Base-by-base conservation (phyloP, 2,329 filamentous ascomycete genomes). In the Colletotrichum sp. region DNA sequence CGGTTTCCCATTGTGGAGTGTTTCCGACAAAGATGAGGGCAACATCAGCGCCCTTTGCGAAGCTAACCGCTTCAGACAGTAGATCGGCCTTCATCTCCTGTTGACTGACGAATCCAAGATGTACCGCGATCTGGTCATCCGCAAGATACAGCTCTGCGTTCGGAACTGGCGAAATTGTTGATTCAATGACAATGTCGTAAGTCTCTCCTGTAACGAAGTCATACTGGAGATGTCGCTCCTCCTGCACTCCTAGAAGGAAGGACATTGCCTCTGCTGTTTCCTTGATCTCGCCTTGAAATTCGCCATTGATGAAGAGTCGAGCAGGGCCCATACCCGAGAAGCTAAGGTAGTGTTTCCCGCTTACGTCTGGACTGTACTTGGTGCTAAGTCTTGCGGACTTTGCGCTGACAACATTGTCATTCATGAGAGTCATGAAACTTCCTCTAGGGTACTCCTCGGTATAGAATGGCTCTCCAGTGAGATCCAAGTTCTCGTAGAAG, bases 1-100 rank as follows among this genome's bases (percentile, higher is more conserved):
- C 92, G 3, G 89, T 90, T 80, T 94, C 92, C 91, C 91, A 93
- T 77, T 93, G 91, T 38, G 86, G 87, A 76, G 93, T 93, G 48
- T 72, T 61, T 3, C 73, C 73, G 24, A 60, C 66, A 43, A 77
- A 71, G 12, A 96, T 87, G 74, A 97, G 84, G 18, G 93, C 92
- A 75, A 92, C 88, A 52, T 94, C 92, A 1, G 89, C 89, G 10
- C 88, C 85, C 78, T 88, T 87, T n/a, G 93, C 93, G 5, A 90
- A 84, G 13, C 89, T 84, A 3, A 91, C 88, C 6, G 93, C 93
- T 75, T 92, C 88, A 12, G 52, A 58, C 2, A 58, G 32, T 7
- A 68, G 16, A 21, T 58, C 28, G 13, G 24, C 18, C 30, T 21
- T 38, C 85, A 61, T 55, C 32, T 43, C 55, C 26, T 30, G 10